A percentile compares a stretch with the other conserved stretches of the same genome.
These are phyloP conservation scores for Trichoderma koningii DNA, from an alignment of 2,329 filamentous ascomycete species.

Conservation along the genomic window DNA sequence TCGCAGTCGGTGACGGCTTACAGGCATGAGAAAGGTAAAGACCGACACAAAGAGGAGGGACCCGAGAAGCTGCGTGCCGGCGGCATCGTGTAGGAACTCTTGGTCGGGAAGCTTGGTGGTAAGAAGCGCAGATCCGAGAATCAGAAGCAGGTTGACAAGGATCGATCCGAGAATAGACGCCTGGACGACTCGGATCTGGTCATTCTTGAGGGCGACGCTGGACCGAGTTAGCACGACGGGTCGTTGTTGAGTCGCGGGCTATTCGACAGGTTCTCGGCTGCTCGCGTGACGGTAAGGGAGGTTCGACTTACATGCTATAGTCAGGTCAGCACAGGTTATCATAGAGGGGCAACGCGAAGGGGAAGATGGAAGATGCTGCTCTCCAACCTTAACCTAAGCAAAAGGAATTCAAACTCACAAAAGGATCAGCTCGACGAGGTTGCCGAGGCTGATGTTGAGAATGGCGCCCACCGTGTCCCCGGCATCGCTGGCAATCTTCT, in stretches of 20 bases:
- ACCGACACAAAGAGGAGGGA: slow-evolving; percentile 44
- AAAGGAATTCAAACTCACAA: slow-evolving; percentile 43
- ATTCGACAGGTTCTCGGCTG: neutral
- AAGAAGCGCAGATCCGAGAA: slow-evolving; percentile 74
- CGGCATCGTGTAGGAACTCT: slow-evolving; percentile 54
- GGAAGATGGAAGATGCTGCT: neutral
- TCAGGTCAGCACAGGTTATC: neutral
- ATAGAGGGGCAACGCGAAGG: slow-evolving; percentile 6
- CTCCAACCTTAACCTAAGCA: neutral
- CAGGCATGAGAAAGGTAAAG: slow-evolving; percentile 44
- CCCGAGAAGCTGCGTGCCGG: slow-evolving; percentile 41
- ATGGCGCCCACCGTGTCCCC: slow-evolving; percentile 62
- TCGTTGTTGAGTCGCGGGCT: neutral
- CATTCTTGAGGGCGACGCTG: slow-evolving; percentile 54
- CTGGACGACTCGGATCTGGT: slow-evolving; percentile 75
- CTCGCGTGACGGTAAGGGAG: neutral
- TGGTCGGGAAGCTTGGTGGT: slow-evolving; percentile 67
- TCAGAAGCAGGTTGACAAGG: slow-evolving; percentile 73
- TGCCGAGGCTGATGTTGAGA: slow-evolving; percentile 64
- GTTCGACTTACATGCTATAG: slow-evolving; percentile 20
- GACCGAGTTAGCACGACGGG: slow-evolving; percentile 1
- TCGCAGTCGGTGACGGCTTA: slow-evolving; percentile 28
- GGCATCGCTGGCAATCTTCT: slow-evolving; percentile 57
- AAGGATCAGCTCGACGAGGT: slow-evolving; percentile 64
- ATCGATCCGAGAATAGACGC: slow-evolving; percentile 76